A percentile compares a stretch with the other conserved stretches of the same genome.
Evolutionary conservation across 805 yeast genomes (phyloP).

Genomic region (Nakazawaea siamensis): DNA sequence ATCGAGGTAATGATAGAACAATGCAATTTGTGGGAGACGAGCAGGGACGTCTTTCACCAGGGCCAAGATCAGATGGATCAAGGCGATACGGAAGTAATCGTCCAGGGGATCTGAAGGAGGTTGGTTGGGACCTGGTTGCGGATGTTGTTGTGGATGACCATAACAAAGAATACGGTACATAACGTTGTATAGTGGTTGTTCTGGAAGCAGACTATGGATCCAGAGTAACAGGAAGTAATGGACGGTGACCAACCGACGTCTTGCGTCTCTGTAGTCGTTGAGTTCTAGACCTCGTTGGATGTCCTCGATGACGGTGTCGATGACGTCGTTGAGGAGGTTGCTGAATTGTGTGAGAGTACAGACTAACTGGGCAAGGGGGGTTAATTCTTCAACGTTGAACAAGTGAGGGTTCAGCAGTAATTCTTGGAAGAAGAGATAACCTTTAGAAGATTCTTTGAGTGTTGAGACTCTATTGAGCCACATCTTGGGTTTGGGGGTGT

Average conservation of each 20-base stretch:
- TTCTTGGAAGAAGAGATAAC: too few species aligned
- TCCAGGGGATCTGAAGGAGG: conserved; percentile 51
- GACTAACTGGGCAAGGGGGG: too few species aligned
- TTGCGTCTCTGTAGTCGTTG: conserved; percentile 49
- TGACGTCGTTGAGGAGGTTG: too few species aligned
- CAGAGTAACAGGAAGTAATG: conserved; percentile 52
- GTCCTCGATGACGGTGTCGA: conserved; percentile 62
- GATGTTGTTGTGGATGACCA: conserved; percentile 59
- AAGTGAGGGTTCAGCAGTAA: too few species aligned
- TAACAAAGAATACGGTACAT: conserved; percentile 48
- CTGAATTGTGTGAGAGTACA: too few species aligned
- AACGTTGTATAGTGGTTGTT: conserved; percentile 39
- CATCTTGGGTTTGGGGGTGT: too few species aligned
- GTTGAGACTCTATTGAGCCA: too few species aligned
- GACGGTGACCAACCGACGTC: conserved; percentile 53
- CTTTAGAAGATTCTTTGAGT: too few species aligned
- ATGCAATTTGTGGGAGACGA: conserved; percentile 38
- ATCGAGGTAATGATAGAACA: not conserved
- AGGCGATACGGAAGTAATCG: conserved; percentile 63
- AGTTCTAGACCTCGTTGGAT: conserved; percentile 58
- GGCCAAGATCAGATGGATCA: conserved; percentile 31
- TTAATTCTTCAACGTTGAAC: too few species aligned
- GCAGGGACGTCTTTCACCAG: conserved; percentile 53
- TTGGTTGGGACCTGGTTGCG: conserved; percentile 28
- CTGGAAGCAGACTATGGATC: conserved; percentile 37